Base-by-base conservation (phyloP, 164 flowering plant genomes). In the Vitis amurensis region DNA sequence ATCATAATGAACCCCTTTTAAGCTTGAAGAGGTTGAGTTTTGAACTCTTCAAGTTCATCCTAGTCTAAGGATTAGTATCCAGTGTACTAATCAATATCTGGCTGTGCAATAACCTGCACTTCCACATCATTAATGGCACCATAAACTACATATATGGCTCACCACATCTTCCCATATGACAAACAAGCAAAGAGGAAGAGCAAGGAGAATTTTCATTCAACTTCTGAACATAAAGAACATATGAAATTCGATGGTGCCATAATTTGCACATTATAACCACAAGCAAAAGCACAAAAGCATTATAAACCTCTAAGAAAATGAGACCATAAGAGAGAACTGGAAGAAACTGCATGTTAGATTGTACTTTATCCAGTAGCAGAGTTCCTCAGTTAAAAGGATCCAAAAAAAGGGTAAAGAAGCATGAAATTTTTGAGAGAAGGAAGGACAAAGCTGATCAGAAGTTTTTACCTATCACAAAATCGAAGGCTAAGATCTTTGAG, bases 401-500 rank as follows among this genome's bases (percentile, higher is more conserved):
- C 44, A 37, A 23, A 37, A 53, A 17, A 17, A 23, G 9, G 59
- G n/a, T 0, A 53, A 57, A 16, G 27, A 57, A 19, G 27, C 29
- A 57, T 6, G 29, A n/a, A 37, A 12, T 8, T 31, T 8, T 47
- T 14, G 50, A 62, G 51, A 37, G 8, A 44, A 11, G 15, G 17
- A 44, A 62, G 9, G 27, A 23, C 27, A 23, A 23, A 23, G 27
- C 27, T 23, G 27, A 2, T 23, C 27, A 23, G 27, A 23, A 1
- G 27, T 23, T 23, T 37, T 71, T 78, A 94, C 99, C 91, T 89
- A 74, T 91, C 94, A 74, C 97, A 92, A 72, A 92, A 91, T 19
- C 89, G 87, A 29, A 94, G 84, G 78, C 95, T 92, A 56, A 94
- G 91, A 30, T 88, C 96, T 50, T 78, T 82, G 47, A 94, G 95